Evolutionary conservation across 345 rosid species (phyloP), one percentile per base, ranked within the genome.

Genomic region (Pistacia atlantica): DNA sequence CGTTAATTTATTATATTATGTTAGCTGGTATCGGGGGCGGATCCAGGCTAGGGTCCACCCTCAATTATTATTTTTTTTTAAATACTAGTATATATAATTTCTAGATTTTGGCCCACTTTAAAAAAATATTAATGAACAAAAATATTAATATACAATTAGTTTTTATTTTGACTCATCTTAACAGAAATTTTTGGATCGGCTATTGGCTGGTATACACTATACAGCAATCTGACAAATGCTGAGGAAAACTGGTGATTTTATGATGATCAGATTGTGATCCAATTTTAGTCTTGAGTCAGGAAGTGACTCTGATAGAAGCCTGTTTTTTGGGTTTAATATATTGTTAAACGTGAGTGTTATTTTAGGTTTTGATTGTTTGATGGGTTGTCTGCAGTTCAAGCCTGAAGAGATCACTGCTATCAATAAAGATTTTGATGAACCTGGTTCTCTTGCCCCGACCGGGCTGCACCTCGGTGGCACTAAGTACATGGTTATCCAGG

Each of bases 401-500:
- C 76, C 87, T 33, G 83, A 82, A 7, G 92, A 91, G 81, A 84
- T 88, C 38, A 60, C 73, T 25, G 86, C 54, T n/a, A 86, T 91
- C 49, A 83, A 86, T 85, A 86, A 86, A 63, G 96, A 91, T 72
- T 90, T 91, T 12, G 87, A 87, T 51, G 93, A 89, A 54, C 93
- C 96, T 0, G 96, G 96, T 6, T 73, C 87, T 11, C 90, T 90
- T n/a, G 96, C 93, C 63, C 93, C 88, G 6, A 88, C 89, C 13
- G 96, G 96, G 1, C 67, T 91, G 75, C 82, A 79, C 81, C 82
- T 91, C 0, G 88, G 78, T 35, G 91, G 93, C 28, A 58, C 66
- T 9, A 91, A 91, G 83, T 91, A 89, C 80, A 84, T 86, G 87
- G 89, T 86, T 17, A 84, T 86, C 65, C 89, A 86, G 71, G 87